These are phyloP conservation scores for Gossypium sturtianum DNA, from an alignment of 345 rosid species.

Conservation along the genomic window DNA sequence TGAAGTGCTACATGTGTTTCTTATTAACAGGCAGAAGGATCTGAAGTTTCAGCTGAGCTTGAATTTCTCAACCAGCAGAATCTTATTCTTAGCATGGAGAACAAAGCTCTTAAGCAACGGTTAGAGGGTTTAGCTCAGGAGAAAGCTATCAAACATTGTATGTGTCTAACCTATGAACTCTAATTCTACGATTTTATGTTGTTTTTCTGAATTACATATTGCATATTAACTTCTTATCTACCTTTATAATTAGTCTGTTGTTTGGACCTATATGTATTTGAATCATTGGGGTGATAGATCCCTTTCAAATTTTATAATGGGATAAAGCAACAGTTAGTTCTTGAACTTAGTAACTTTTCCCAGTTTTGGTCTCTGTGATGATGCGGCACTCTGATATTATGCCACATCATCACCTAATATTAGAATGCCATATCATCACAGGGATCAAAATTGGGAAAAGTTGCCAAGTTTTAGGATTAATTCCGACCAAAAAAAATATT, in stretches of 20 bases:
- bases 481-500: no score
- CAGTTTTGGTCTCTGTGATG: no score
- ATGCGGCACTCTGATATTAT: no score
- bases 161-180: conserved; percentile 21
- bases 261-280: neutral
- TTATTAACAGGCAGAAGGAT: conserved; percentile 65
- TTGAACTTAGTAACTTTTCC: no score
- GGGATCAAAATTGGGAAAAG: no score
- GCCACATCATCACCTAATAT: no score
- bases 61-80: conserved; percentile 76
- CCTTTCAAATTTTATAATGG: no score
- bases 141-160: conserved; percentile 70
- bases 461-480: no score
- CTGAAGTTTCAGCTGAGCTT: conserved; percentile 82
- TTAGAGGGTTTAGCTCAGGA: conserved; percentile 74
- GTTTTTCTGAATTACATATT: conserved; percentile 10
- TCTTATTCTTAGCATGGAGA: conserved; percentile 86
- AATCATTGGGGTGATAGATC: neutral
- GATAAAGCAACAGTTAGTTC: no score
- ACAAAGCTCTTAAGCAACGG: conserved; percentile 81
- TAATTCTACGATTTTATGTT: neutral
- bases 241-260: neutral
- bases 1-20: conserved; percentile 4
- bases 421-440: no score
- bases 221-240: neutral